Evolutionary conservation across 345 rosid genomes (phyloP), one percentile per base, ranked within the genome.

Genomic region (Jatropha curcas): DNA sequence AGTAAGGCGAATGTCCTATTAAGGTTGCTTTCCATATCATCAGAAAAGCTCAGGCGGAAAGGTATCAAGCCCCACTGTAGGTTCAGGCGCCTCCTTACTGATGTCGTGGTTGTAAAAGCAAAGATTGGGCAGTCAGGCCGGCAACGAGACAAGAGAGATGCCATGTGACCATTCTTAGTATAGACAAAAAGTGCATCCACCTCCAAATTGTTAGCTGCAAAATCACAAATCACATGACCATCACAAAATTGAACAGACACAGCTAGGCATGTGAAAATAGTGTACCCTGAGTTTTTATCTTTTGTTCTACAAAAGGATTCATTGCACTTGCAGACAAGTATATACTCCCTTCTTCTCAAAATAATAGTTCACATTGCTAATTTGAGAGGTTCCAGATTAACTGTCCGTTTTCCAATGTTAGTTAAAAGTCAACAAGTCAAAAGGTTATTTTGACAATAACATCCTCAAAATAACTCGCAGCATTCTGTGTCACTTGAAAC

Each of bases 31-130:
- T 95, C 99, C 99, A 92, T 95, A 74, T 95, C 98, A 43, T 92
- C 97, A 0, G 94, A 74, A 86, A 95, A 92, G 81, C 94, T 88
- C 74, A 95, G 73, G 53, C 99, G 96, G 88, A 95, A 95, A 5
- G 99, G 99, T 76, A 95, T 95, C 46, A 95, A 89, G 48, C 98
- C 99, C 99, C 99, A 95, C 80, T 91, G 97, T 34, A 95, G 83
- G 82, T 95, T 95, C 82, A 95, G 82, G 55, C 93, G 87, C 81
- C 99, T 92, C 66, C 99, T 69, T 56, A 95, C 84, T 0, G 98
- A 89, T 56, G 94, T 82, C 3, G 91, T 81, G 70, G 81, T 84
- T 39, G 99, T 92, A 75, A 95, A 95, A 34, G 99, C 98, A 70
- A 95, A 92, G 79, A 95, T 92, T 19, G 99, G 99, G 73, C 99